Percentiles rank a stretch among this genome's conserved stretches.
phyloP scores from a whole-genome alignment of 192 early-diverging fungal genomes.

The Piromyces finnis region DNA sequence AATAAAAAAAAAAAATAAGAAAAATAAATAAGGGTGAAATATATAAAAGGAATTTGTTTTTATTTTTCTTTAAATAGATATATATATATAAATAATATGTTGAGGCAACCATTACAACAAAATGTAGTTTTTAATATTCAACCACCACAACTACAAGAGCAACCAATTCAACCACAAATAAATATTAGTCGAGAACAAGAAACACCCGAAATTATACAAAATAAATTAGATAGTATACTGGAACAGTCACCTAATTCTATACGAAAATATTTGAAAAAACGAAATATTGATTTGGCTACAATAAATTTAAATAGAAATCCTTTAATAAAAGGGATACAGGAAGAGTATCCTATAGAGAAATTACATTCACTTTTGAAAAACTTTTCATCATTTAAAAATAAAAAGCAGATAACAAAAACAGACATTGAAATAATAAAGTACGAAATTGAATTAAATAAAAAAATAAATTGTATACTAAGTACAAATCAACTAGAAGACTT shows the following conservation, averaged over 20 bases:
- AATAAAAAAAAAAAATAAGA: too few species aligned
- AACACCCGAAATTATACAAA: background rate
- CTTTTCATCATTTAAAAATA: background rate
- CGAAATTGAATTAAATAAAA: background rate
- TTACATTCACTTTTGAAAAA: background rate
- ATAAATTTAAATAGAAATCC: background rate
- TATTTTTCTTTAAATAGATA: too few species aligned
- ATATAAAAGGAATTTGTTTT: too few species aligned
- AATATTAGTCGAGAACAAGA: background rate
- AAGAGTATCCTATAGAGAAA: background rate
- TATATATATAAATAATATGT: too few species aligned
- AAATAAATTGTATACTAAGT: background rate
- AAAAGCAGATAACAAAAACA: background rate
- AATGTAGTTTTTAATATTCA: too few species aligned
- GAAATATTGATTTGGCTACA: background rate
- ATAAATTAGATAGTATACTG: background rate
- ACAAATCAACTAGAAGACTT: background rate
- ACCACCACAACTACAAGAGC: background rate
- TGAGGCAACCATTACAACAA: too few species aligned
- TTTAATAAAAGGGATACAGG: background rate
- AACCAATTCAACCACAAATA: background rate
- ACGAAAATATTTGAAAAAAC: background rate
- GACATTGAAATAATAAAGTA: background rate
- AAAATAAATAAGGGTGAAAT: too few species aligned
- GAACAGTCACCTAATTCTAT: background rate